phyloP scores from a whole-genome alignment of 805 yeast species.

The Naumovozyma castellii region DNA sequence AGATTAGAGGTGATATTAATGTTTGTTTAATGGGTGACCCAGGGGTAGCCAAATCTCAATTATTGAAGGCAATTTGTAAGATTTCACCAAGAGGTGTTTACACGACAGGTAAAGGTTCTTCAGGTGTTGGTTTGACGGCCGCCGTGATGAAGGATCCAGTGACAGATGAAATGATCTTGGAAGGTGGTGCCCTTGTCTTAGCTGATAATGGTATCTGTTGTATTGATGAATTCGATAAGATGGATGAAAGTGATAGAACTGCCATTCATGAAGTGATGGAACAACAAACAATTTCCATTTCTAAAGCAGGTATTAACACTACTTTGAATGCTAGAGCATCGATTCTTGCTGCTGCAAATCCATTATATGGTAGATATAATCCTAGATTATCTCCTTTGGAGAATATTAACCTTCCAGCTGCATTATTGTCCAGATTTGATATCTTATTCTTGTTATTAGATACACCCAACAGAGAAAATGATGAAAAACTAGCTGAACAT shows the following conservation, averaged over 20 bases:
- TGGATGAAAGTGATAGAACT: conserved; percentile 94
- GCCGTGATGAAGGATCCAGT: conserved; percentile 98
- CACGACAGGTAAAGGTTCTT: conserved; percentile 97
- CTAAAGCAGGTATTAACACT: conserved; percentile 96
- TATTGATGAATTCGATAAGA: conserved; percentile 97
- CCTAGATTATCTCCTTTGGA: conserved; percentile 85
- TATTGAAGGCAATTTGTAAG: conserved; percentile 80
- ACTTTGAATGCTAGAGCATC: conserved; percentile 93
- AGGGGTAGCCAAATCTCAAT: conserved; percentile 97
- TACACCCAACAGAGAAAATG: conserved; percentile 67
- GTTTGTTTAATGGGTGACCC: conserved; percentile 98
- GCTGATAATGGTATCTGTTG: conserved; percentile 98
- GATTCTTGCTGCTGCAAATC: conserved; percentile 97
- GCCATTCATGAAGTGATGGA: conserved; percentile 99
- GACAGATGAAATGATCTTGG: conserved; percentile 97
- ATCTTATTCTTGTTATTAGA: conserved; percentile 79
- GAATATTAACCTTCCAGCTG: conserved; percentile 94
- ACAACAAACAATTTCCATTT: conserved; percentile 94
- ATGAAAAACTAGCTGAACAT: conserved; percentile 82
- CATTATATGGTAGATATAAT: conserved; percentile 89
- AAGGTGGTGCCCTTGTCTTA: conserved; percentile 94
- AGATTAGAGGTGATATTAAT: conserved; percentile 94
- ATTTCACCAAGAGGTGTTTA: conserved; percentile 95
- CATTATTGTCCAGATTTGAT: conserved; percentile 89
- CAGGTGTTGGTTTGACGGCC: conserved; percentile 97